Conservation (phyloP, 108 stramenopile species). For the Pseudonitzschia pungens region DNA sequence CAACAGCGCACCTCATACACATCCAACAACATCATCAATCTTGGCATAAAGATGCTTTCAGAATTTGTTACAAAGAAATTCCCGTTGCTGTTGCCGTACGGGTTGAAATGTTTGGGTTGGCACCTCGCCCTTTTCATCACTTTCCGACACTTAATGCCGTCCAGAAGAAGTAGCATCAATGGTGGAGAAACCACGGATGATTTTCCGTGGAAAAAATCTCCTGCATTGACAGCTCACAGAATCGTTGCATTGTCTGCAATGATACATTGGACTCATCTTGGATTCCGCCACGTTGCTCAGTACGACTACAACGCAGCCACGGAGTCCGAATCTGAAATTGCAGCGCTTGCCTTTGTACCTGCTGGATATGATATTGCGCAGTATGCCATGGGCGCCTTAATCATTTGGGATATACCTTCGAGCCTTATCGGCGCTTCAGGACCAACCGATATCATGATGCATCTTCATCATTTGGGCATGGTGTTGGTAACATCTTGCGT, state of each 20-base stretch:
- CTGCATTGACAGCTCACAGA: constrained; percentile 61
- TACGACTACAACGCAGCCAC: constrained; percentile 25
- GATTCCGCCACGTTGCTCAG: constrained; percentile 18
- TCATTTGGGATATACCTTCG: constrained; percentile 66
- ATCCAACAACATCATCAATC: neutral
- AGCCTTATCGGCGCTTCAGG: constrained; percentile 25
- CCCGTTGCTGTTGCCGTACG: constrained; percentile 13
- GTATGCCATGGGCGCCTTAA: constrained; percentile 25
- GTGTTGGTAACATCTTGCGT: constrained; percentile 45
- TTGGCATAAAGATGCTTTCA: neutral
- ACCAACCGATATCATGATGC: constrained; percentile 44
- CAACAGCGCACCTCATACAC: neutral
- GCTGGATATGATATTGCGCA: constrained; percentile 18
- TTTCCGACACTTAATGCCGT: constrained; percentile 3
- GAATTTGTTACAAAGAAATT: neutral
- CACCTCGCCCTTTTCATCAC: constrained; percentile 7
- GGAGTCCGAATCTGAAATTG: constrained; percentile 21
- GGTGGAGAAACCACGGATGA: neutral
- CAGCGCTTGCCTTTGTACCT: neutral
- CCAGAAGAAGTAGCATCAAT: neutral
- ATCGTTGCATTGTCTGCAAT: constrained; percentile 53
- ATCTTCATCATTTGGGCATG: constrained; percentile 63
- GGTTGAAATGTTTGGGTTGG: constrained; percentile 8
- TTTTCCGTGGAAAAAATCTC: constrained; percentile 50
- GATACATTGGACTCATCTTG: constrained; percentile 46